Evolutionary conservation across 2,329 filamentous ascomycete species (phyloP).

Genomic region (Aspergillus thermomutatus): DNA sequence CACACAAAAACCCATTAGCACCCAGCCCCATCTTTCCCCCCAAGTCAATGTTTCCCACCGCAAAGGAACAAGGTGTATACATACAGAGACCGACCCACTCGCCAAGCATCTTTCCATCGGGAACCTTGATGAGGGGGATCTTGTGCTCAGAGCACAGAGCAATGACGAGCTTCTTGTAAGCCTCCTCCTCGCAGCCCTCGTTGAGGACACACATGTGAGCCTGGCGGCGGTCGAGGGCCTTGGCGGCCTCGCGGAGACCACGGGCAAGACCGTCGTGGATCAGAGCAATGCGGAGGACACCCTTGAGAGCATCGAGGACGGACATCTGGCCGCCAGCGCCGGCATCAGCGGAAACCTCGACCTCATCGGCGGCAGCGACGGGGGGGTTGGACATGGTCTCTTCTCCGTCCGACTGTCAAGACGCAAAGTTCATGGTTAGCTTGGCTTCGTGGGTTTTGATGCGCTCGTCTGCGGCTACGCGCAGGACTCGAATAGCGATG

Average conservation of each 20-base stretch:
- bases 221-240: slow-evolving; percentile 97
- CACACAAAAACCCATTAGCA: slow-evolving; percentile 12
- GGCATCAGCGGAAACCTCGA: slow-evolving; percentile 92
- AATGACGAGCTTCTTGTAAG: slow-evolving; percentile 99
- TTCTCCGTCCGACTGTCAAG: slow-evolving; percentile 96
- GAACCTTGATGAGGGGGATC: slow-evolving; percentile 99
- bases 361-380: slow-evolving; percentile 73
- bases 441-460: slow-evolving; percentile 14
- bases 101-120: slow-evolving; percentile 98
- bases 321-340: slow-evolving; percentile 72
- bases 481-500: neutral
- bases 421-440: neutral
- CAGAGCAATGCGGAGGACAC: slow-evolving; percentile 95
- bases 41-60: too few relatives aligned
- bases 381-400: slow-evolving; percentile 75
- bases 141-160: slow-evolving; percentile 99
- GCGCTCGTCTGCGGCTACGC: neutral
- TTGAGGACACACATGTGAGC: slow-evolving; percentile 99
- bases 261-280: slow-evolving; percentile 99
- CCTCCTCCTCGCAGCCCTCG: slow-evolving; percentile 99
- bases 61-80: slow-evolving; percentile 44
- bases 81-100: slow-evolving; percentile 99
- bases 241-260: slow-evolving; percentile 96
- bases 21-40: slow-evolving; percentile 12
- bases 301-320: slow-evolving; percentile 97